These are phyloP conservation scores for Mycena filopes DNA, from an alignment of 768 basidiomycete species.

Conservation along the genomic window DNA sequence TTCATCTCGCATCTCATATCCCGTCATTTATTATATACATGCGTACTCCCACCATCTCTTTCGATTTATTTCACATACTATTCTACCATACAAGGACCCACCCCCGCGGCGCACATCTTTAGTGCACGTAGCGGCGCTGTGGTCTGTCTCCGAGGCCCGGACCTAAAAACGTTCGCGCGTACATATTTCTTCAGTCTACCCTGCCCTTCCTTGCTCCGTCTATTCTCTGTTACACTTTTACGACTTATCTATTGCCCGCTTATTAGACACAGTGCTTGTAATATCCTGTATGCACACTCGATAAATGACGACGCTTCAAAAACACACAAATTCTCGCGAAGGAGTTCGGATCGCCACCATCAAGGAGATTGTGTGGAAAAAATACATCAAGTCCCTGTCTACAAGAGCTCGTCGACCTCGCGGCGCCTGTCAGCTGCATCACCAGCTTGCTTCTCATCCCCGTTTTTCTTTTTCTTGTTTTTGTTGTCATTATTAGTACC, in stretches of 20 bases:
- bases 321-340: slow-evolving; percentile 4
- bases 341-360: slow-evolving; percentile 8
- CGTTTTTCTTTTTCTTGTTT: slow-evolving; percentile 39
- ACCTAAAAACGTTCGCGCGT: slow-evolving; percentile 17
- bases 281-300: slow-evolving; percentile 15
- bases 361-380: slow-evolving; percentile 11
- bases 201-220: neutral
- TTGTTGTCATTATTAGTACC: neutral
- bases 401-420: slow-evolving; percentile 30
- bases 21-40: slow-evolving; percentile 22
- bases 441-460: slow-evolving; percentile 44
- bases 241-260: slow-evolving; percentile 31
- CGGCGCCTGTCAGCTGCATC: slow-evolving; percentile 36
- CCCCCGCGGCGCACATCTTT: slow-evolving; percentile 13
- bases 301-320: neutral
- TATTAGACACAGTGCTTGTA: slow-evolving; percentile 30
- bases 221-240: no score
- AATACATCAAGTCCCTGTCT: slow-evolving; percentile 28
- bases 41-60: neutral
- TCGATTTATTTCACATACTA: slow-evolving; percentile 21
- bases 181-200: slow-evolving; percentile 16
- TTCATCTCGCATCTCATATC: slow-evolving; percentile 1
- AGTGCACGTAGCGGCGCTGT: slow-evolving; percentile 4
- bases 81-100: slow-evolving; percentile 22
- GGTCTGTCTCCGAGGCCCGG: slow-evolving; percentile 9